phyloP scores from a whole-genome alignment of 257 asterid species.

The Rubia yunnanensis region DNA sequence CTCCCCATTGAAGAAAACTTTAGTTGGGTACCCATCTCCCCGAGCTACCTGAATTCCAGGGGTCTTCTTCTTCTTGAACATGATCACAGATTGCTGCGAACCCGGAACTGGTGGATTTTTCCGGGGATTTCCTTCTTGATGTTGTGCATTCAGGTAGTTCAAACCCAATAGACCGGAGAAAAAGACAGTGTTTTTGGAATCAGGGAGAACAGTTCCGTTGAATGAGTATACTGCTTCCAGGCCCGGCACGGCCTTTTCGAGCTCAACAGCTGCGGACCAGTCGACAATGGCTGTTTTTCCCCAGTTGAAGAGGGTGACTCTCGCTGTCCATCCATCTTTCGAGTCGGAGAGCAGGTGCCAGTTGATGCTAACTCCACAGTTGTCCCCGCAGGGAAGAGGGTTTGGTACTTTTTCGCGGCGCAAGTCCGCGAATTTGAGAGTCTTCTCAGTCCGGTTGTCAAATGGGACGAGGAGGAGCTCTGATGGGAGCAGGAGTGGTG shows the following conservation, averaged over 20 bases:
- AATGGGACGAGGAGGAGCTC: conserved; percentile 56
- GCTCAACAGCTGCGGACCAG: conserved; percentile 56
- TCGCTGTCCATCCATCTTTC: conserved; percentile 52
- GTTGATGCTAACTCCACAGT: conserved; percentile 61
- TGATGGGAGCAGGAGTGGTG: conserved; percentile 47
- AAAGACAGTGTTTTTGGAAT: conserved; percentile 32
- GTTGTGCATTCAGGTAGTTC: conserved; percentile 39
- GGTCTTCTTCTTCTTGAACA: conserved; percentile 47
- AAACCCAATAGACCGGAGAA: conserved; percentile 37
- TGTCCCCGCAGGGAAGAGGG: conserved; percentile 63
- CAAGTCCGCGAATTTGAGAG: conserved; percentile 14
- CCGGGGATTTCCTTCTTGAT: conserved; percentile 42
- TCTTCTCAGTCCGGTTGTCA: conserved; percentile 38
- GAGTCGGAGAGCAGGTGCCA: conserved; percentile 59
- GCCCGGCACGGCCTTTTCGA: conserved; percentile 43
- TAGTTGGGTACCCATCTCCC: conserved; percentile 64
- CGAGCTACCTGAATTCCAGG: conserved; percentile 38
- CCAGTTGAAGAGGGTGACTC: conserved; percentile 68
- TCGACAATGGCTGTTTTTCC: conserved; percentile 31
- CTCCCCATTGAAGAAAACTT: conserved; percentile 67
- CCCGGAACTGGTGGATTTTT: conserved; percentile 64
- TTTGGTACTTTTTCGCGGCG: conserved; percentile 26
- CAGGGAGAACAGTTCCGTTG: conserved; percentile 33
- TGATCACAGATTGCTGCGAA: conserved; percentile 36
- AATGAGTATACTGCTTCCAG: conserved; percentile 48